phyloP scores from a whole-genome alignment of 2,329 filamentous ascomycete genomes.

The Neonectria faginata region DNA sequence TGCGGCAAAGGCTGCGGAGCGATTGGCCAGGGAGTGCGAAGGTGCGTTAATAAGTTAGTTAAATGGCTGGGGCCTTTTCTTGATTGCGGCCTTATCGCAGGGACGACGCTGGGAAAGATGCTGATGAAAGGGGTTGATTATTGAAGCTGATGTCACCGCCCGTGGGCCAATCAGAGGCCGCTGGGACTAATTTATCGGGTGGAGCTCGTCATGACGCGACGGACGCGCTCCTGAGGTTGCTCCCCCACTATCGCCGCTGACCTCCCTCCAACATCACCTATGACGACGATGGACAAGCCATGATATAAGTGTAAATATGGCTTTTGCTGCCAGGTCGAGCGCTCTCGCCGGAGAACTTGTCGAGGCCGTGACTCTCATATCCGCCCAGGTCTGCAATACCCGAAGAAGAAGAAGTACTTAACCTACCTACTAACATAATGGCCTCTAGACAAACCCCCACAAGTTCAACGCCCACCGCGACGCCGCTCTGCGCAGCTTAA shows the following conservation, averaged over 20 bases:
- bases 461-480: constrained; percentile 62
- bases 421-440: constrained; percentile 21
- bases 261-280: constrained; percentile 11
- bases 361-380: constrained; percentile 68
- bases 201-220: constrained; percentile 38
- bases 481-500: constrained; percentile 62
- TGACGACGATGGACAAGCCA: constrained; percentile 25
- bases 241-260: constrained; percentile 31
- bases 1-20: background rate
- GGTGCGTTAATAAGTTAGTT: background rate
- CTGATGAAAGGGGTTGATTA: constrained; percentile 38
- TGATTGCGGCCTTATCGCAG: constrained; percentile 1
- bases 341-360: constrained; percentile 79
- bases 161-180: constrained; percentile 36
- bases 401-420: too few species aligned
- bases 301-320: constrained; percentile 71
- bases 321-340: constrained; percentile 74
- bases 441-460: constrained; percentile 43
- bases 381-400: constrained; percentile 57
- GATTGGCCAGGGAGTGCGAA: background rate
- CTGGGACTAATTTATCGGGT: constrained; percentile 18
- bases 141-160: constrained; percentile 40
- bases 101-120: constrained; percentile 20
- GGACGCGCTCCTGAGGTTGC: constrained; percentile 33
- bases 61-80: constrained; percentile 1